A percentile compares a stretch with the other conserved stretches of the same genome.
Conservation (phyloP, 805 yeast genomes). For the Lipomyces chichibuensis region DNA sequence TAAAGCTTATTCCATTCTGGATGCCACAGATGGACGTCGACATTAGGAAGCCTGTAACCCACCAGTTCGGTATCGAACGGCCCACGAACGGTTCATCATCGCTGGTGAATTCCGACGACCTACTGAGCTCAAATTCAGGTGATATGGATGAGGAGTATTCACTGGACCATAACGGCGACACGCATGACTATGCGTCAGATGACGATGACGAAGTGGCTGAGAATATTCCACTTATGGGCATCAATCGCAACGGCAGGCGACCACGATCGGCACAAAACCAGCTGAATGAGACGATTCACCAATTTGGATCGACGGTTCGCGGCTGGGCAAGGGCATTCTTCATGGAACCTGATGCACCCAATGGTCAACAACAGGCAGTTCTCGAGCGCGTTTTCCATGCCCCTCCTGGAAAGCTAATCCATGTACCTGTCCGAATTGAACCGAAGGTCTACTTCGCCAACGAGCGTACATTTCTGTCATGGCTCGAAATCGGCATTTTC, state of each 20-base stretch:
- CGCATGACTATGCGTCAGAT: constrained; percentile 20
- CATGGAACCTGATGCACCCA: constrained; percentile 19
- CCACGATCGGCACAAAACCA: constrained; percentile 17
- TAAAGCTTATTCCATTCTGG: constrained; percentile 93
- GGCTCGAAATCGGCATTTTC: constrained; percentile 89
- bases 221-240: constrained; percentile 37
- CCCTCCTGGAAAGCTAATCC: constrained; percentile 81
- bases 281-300: constrained; percentile 24
- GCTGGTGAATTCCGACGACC: constrained; percentile 38
- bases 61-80: constrained; percentile 66
- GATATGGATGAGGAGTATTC: constrained; percentile 45
- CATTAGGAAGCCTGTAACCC: constrained; percentile 82
- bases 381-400: constrained; percentile 31
- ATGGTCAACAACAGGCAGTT: not conserved
- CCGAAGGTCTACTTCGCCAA: constrained; percentile 99
- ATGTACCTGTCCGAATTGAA: constrained; percentile 94
- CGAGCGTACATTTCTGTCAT: constrained; percentile 89
- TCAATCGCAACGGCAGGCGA: constrained; percentile 19
- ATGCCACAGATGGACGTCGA: constrained; percentile 95
- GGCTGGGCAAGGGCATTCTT: constrained; percentile 25
- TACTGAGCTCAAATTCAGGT: constrained; percentile 42
- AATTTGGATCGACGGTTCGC: constrained; percentile 19
- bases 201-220: constrained; percentile 39
- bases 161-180: constrained; percentile 39
- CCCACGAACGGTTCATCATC: constrained; percentile 40